Conservation (phyloP, 108 stramenopile species). For the Nitzschia palea region DNA sequence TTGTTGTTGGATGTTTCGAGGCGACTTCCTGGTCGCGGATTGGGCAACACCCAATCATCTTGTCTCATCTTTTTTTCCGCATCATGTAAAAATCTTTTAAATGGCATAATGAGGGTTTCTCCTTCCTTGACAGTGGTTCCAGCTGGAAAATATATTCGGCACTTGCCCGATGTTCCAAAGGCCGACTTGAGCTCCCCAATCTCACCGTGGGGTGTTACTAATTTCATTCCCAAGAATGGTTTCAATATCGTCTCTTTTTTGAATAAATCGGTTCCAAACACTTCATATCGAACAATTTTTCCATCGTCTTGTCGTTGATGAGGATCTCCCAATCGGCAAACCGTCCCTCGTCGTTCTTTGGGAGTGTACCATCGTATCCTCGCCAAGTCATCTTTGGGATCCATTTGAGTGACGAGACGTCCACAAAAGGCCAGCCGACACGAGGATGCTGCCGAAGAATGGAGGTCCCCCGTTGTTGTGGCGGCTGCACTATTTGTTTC, state of each 20-base stretch:
- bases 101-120: slow-evolving; percentile 65
- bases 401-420: slow-evolving; percentile 67
- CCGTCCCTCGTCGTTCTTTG: slow-evolving; percentile 70
- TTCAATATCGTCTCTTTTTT: slow-evolving; percentile 90
- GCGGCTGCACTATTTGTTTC: slow-evolving; percentile 38
- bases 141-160: slow-evolving; percentile 82
- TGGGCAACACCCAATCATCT: slow-evolving; percentile 57
- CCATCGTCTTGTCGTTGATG: slow-evolving; percentile 67
- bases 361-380: slow-evolving; percentile 68
- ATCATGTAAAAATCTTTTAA: slow-evolving; percentile 84
- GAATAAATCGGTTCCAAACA: slow-evolving; percentile 86
- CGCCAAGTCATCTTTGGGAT: slow-evolving; percentile 23
- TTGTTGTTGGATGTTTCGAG: slow-evolving; percentile 62
- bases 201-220: slow-evolving; percentile 74
- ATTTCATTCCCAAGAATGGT: slow-evolving; percentile 80
- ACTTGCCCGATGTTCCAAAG: slow-evolving; percentile 92
- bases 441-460: slow-evolving; percentile 33
- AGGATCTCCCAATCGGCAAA: slow-evolving; percentile 78
- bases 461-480: not conserved
- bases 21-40: slow-evolving; percentile 55
- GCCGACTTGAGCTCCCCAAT: slow-evolving; percentile 81
- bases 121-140: slow-evolving; percentile 75
- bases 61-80: slow-evolving; percentile 84
- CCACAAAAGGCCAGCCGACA: slow-evolving; percentile 95
- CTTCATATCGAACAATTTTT: slow-evolving; percentile 78